Conservation (phyloP, 2,329 filamentous ascomycete species). For the Septoria petroselini region DNA sequence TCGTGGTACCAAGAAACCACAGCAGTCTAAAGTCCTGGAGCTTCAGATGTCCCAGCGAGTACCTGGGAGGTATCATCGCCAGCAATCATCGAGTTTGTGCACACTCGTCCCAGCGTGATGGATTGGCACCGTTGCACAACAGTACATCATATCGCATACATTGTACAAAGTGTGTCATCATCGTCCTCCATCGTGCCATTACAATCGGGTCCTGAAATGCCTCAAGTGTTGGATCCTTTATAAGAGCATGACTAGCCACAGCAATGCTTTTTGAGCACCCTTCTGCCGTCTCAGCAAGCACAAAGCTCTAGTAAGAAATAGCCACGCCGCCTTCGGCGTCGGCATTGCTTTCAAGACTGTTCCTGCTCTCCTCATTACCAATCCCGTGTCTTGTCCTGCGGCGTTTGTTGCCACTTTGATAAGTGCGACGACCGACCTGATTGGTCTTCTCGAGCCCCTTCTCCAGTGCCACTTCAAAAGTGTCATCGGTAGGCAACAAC, state of each 20-base stretch:
- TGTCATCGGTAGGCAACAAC: conserved; percentile 16
- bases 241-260: neutral
- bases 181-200: neutral
- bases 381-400: conserved; percentile 10
- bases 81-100: no score
- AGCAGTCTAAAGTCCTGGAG: no score
- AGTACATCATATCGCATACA: conserved; percentile 1
- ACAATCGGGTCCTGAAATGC: no score
- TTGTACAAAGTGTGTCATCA: neutral
- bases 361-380: conserved; percentile 22
- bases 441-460: conserved; percentile 17
- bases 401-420: conserved; percentile 10
- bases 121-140: neutral
- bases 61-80: no score
- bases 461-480: conserved; percentile 19
- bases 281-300: neutral
- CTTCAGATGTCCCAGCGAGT: no score
- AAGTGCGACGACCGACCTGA: conserved; percentile 22
- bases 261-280: neutral
- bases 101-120: no score
- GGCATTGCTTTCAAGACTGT: conserved; percentile 39
- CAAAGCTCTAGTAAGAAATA: conserved; percentile 39
- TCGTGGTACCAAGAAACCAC: no score
- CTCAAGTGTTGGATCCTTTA: no score
- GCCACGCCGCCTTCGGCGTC: conserved; percentile 54